Conservation (phyloP, 2,329 filamentous ascomycete genomes). For the Penicillium sp. region DNA sequence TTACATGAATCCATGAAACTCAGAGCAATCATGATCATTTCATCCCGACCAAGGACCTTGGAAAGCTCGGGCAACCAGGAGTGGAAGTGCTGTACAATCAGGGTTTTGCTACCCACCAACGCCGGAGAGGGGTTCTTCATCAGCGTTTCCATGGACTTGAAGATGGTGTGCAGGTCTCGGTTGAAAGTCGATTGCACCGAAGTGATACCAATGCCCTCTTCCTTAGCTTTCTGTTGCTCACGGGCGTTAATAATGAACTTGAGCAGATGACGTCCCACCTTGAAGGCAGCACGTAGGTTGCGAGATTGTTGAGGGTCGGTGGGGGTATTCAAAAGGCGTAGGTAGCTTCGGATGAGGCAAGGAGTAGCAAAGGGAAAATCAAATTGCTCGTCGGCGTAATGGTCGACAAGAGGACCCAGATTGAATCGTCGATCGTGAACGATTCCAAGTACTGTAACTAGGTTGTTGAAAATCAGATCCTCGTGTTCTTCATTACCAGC, state of each 20-base stretch:
- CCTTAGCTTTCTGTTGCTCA: slow-evolving; percentile 82
- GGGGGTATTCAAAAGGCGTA: slow-evolving; percentile 75
- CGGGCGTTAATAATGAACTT: slow-evolving; percentile 92
- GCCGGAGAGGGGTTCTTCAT: slow-evolving; percentile 85
- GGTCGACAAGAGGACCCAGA: slow-evolving; percentile 81
- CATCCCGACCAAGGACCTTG: slow-evolving; percentile 71
- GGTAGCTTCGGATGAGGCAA: slow-evolving; percentile 82
- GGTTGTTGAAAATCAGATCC: slow-evolving; percentile 83
- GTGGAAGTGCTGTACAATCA: slow-evolving; percentile 94
- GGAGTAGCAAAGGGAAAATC: slow-evolving; percentile 90
- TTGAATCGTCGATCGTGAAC: slow-evolving; percentile 94
- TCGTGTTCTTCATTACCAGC: slow-evolving; percentile 90
- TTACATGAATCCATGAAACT: slow-evolving; percentile 92
- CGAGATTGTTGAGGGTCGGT: slow-evolving; percentile 79
- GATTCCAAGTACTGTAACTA: slow-evolving; percentile 87
- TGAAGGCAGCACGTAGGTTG: slow-evolving; percentile 85
- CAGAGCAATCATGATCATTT: slow-evolving; percentile 86
- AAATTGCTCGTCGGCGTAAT: slow-evolving; percentile 84
- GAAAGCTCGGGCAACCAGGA: slow-evolving; percentile 92
- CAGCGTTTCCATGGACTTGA: slow-evolving; percentile 82
- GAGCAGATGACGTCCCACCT: slow-evolving; percentile 87
- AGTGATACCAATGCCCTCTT: slow-evolving; percentile 80
- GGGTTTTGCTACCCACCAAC: slow-evolving; percentile 87
- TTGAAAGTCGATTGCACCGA: slow-evolving; percentile 70
- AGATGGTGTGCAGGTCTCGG: slow-evolving; percentile 78